Conservation (phyloP, 2,329 filamentous ascomycete species). For the Aspergillus fischeri region DNA sequence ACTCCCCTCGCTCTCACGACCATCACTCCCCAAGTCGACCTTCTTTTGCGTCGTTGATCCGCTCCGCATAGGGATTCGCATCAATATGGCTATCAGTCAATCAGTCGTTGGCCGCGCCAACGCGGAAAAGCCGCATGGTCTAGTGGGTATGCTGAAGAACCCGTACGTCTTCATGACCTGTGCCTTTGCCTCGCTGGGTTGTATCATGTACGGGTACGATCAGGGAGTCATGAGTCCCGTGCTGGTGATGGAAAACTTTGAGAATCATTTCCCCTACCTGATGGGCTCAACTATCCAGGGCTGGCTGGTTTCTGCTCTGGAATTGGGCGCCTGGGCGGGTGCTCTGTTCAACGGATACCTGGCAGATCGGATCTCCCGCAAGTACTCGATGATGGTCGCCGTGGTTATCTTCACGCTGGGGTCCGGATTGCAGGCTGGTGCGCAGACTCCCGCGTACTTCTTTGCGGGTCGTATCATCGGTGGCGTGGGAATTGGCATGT, state of each 20-base stretch:
- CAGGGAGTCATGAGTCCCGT: conserved; percentile 34
- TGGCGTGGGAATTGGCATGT: conserved; percentile 28
- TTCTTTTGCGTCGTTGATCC: no score
- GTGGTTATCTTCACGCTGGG: conserved; percentile 33
- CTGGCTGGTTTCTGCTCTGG: conserved; percentile 31
- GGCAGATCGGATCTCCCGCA: conserved; percentile 28
- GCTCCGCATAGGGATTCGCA: no score
- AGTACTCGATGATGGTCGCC: conserved; percentile 32
- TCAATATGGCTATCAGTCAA: conserved; percentile 28
- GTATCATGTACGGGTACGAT: conserved; percentile 33
- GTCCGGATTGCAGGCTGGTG: conserved; percentile 24
- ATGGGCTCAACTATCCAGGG: conserved; percentile 29
- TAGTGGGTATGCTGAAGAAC: conserved; percentile 39
- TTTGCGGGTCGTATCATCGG: conserved; percentile 26
- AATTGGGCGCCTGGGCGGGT: conserved; percentile 34
- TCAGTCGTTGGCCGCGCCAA: conserved; percentile 38
- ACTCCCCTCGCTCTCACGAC: no score
- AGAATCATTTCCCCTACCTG: conserved; percentile 31
- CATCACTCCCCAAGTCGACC: no score
- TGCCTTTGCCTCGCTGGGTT: conserved; percentile 32
- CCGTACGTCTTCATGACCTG: conserved; percentile 40
- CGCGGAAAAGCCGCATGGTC: conserved; percentile 36
- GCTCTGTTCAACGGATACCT: conserved; percentile 28
- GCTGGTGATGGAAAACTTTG: conserved; percentile 36
- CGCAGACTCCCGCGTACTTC: conserved; percentile 25